Percentiles rank a stretch among this genome's conserved stretches.
Evolutionary conservation across 148 eudicot species (phyloP).

Genomic region (Cornus controversa): DNA sequence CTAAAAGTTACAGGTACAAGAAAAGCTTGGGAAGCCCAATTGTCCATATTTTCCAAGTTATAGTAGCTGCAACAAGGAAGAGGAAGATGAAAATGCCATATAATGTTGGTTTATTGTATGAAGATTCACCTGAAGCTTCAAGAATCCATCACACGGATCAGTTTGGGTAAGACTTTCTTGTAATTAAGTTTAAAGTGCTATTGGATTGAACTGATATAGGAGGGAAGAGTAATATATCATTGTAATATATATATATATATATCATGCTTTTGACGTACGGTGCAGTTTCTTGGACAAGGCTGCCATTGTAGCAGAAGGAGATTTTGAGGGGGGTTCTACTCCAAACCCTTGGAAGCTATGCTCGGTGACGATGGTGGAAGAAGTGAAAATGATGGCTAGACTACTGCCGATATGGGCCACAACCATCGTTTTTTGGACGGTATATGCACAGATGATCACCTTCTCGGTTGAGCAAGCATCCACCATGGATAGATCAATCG

Average conservation of each 20-base stretch:
- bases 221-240: too few species aligned
- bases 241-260: too few species aligned
- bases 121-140: slow-evolving; percentile 46
- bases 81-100: slow-evolving; percentile 51
- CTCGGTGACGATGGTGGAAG: slow-evolving; percentile 73
- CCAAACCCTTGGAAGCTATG: slow-evolving; percentile 79
- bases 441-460: slow-evolving; percentile 85
- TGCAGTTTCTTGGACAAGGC: slow-evolving; percentile 90
- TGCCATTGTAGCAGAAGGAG: slow-evolving; percentile 62
- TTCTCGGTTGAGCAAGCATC: slow-evolving; percentile 82
- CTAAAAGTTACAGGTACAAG: slow-evolving; percentile 67
- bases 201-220: too few species aligned
- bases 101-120: slow-evolving; percentile 54
- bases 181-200: too few species aligned
- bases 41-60: slow-evolving; percentile 66
- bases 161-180: slow-evolving; percentile 44
- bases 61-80: slow-evolving; percentile 59
- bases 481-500: slow-evolving; percentile 64
- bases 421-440: slow-evolving; percentile 80
- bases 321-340: slow-evolving; percentile 26
- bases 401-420: slow-evolving; percentile 86
- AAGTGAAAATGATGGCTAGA: slow-evolving; percentile 78
- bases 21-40: slow-evolving; percentile 75
- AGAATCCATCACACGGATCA: slow-evolving; percentile 71
- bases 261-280: neutral